Conservation (phyloP, 2,329 filamentous ascomycete genomes). For the Aureobasidium sp. region DNA sequence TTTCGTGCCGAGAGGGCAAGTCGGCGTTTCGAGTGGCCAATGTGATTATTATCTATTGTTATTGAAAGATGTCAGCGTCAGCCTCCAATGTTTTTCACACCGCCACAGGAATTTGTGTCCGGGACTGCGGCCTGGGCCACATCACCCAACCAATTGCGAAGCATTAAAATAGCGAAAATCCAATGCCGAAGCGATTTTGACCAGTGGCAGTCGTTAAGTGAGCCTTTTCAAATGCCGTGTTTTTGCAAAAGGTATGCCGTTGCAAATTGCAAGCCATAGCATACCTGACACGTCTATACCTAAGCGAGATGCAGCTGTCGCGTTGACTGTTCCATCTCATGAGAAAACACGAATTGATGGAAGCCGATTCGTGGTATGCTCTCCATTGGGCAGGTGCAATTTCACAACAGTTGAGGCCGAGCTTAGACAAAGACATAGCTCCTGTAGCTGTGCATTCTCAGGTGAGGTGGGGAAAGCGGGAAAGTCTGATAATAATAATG, state of each 20-base stretch:
- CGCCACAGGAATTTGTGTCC: neutral
- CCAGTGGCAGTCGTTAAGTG: neutral
- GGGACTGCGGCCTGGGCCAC: neutral
- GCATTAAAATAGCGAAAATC: neutral
- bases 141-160: slow-evolving; percentile 1
- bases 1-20: neutral
- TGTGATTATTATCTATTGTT: neutral
- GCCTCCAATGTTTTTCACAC: neutral
- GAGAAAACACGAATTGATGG: neutral
- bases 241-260: neutral
- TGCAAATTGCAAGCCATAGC: neutral
- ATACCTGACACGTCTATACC: neutral
- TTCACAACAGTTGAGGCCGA: neutral
- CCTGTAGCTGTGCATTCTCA: neutral
- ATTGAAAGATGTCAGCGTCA: slow-evolving; percentile 8
- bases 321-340: neutral
- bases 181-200: neutral
- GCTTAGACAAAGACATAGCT: neutral
- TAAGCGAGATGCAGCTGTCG: neutral
- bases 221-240: neutral
- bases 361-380: neutral
- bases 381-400: slow-evolving; percentile 1
- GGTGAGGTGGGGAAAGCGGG: neutral
- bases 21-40: neutral
- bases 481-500: neutral